Evolutionary conservation across 495 filamentous ascomycete species (phyloP), one percentile per base, ranked within the genome.

Genomic region (Penicillium parvum): DNA sequence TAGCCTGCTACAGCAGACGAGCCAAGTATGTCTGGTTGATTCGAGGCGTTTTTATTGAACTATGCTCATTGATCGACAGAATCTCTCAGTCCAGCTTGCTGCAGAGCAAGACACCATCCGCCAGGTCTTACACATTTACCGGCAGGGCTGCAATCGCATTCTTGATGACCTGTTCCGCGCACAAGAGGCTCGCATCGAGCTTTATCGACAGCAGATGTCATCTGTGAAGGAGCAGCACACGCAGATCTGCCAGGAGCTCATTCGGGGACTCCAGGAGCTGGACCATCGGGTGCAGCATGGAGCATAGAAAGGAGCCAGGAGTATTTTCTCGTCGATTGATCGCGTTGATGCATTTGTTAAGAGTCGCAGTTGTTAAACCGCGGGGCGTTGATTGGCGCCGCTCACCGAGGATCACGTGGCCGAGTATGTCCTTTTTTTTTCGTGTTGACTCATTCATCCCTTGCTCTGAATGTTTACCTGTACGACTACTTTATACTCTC

Each of bases 201-300:
- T 68, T 9, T 65, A 63, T 23, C 43, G 47, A 17, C 53, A 65
- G 36, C 61, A 68, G 39, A 61, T 65, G 49, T 35, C 55, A 1
- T 37, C 40, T 7, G 54, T 66, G 16, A 57, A 55, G 37, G 47
- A 58, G 9, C 61, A 68, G 10, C 63, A 70, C 41, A 47, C 54
- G 3, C 40, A 61, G n/a, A 47, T 68, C 12, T 65, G 63, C 32
- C 52, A 53, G 40, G 55, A 59, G 15, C 19, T 68, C n/a, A 58
- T 64, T 42, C 44, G 44, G 36, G 61, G 61, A 8, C 23, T 68
- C 29, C 48, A 65, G 18, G 56, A 54, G 33, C 42, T 61, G 11
- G 59, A 63, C 29, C 42, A 48, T 37, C 49, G 53, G 34, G 39
- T 63, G 18, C 56, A 60, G 29, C 43, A 55, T 37, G 32, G 34